Percentiles rank a stretch among this genome's conserved stretches.
These are phyloP conservation scores for Syncephalastrum monosporum DNA, from an alignment of 371 early-diverging fungal genomes.

Conservation along the genomic window DNA sequence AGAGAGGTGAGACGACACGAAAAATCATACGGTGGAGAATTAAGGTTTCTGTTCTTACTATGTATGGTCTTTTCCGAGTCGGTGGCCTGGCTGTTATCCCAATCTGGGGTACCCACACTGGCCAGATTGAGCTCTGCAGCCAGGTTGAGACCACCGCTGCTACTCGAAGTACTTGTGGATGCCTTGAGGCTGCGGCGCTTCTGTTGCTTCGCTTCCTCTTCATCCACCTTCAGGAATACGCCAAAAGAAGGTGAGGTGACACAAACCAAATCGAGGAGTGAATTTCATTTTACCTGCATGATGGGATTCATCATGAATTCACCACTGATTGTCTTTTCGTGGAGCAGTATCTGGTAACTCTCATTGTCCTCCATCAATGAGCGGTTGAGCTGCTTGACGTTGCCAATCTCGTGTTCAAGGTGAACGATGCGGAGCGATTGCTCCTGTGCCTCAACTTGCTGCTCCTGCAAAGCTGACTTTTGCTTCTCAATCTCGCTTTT, in stretches of 20 bases:
- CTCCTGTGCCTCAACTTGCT: slow-evolving; percentile 32
- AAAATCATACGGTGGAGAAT: background rate
- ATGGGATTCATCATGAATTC: slow-evolving; percentile 69
- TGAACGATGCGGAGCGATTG: slow-evolving; percentile 46
- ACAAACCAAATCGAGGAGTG: slow-evolving; percentile 2
- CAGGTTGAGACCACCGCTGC: slow-evolving; percentile 42
- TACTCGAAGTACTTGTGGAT: slow-evolving; percentile 16
- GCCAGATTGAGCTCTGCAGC: slow-evolving; percentile 65
- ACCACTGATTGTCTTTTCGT: slow-evolving; percentile 81
- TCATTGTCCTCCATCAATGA: slow-evolving; percentile 84
- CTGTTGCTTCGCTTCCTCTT: slow-evolving; percentile 1
- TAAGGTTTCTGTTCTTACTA: slow-evolving; percentile 13
- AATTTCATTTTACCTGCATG: slow-evolving; percentile 53
- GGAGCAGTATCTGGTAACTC: slow-evolving; percentile 77
- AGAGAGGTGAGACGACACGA: background rate
- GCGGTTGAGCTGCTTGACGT: slow-evolving; percentile 68
- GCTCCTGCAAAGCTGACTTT: slow-evolving; percentile 37
- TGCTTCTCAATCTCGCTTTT: slow-evolving; percentile 41
- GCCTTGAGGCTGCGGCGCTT: slow-evolving; percentile 21
- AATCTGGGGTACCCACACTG: slow-evolving; percentile 22
- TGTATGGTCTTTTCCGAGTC: slow-evolving; percentile 25
- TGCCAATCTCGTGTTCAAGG: slow-evolving; percentile 58
- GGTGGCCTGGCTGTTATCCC: slow-evolving; percentile 24
- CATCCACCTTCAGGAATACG: slow-evolving; percentile 1
- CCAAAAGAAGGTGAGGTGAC: background rate